Evolutionary conservation across 164 flowering plant genomes (phyloP), one percentile per base, ranked within the genome.

Genomic region (Amborella trichopoda): DNA sequence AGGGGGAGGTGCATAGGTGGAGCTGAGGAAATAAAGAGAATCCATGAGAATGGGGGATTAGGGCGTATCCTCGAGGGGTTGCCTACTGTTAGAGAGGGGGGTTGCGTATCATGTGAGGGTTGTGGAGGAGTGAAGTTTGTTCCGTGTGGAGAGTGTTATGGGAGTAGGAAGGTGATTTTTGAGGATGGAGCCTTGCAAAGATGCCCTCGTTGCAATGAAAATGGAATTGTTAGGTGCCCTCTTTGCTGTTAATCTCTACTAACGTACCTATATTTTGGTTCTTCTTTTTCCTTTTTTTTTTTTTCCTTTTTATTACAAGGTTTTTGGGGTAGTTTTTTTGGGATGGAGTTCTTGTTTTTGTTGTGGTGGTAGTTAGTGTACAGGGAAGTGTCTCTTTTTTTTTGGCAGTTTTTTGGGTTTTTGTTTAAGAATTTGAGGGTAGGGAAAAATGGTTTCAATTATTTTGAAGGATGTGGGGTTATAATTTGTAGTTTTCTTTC

Each of bases 91-190:
- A 25, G 21, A 34, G 75, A 67, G 50, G 44, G 52, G 0, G 64
- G 66, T 18, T 53, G 50, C 38, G 76, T 67, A 18, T n/a, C n/a
- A n/a, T 87, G 99, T 40, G 66, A 68, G 42, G 58, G 53, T 8
- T 91, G 99, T 63, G 99, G 94, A 25, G 96, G 76, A 61, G 90
- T 71, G 4, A 73, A 95, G 67, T 91, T 91, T 50, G 45, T 88
- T 45, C 94, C 84, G 3, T 91, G 99, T 56, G 49, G 53, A 12
- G 68, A 66, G 42, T 91, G 99, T 40, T 67, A 52, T 60, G 99
- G 99, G 1, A 84, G 96, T 57, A 49, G 80, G 23, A 91, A 84
- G 69, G 56, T 87, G 11, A 87, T 74, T 52, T 68, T 56, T 4
- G 88, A 79, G 30, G 90, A 78, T 0, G 78, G 63, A 11, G 60